These are phyloP conservation scores for Cytospora mali DNA, from an alignment of 2,329 filamentous ascomycete species.

Conservation along the genomic window DNA sequence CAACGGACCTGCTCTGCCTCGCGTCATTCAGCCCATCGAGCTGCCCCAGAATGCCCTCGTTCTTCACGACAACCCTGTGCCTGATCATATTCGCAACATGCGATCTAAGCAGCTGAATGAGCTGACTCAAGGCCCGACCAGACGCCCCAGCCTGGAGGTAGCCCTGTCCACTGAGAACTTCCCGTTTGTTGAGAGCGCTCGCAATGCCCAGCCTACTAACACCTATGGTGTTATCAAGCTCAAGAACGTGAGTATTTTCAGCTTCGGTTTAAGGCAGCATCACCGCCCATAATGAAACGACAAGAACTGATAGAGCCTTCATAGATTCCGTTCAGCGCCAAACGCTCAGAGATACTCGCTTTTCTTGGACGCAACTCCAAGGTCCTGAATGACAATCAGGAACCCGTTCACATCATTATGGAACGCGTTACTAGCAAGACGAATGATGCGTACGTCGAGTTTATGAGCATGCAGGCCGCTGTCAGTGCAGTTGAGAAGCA, in stretches of 20 bases:
- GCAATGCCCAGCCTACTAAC: constrained; percentile 33
- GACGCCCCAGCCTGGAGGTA: constrained; percentile 39
- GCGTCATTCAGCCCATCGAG: constrained; percentile 25
- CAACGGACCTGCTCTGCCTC: constrained; percentile 22
- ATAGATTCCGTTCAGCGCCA: constrained; percentile 60
- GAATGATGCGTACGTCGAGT: constrained; percentile 63
- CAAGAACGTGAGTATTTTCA: constrained; percentile 48
- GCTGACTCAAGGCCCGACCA: constrained; percentile 39
- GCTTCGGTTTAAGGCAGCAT: not conserved
- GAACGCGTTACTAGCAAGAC: constrained; percentile 65
- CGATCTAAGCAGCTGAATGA: constrained; percentile 44
- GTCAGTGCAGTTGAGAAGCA: constrained; percentile 54
- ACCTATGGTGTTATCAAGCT: constrained; percentile 52
- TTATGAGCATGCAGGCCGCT: constrained; percentile 55
- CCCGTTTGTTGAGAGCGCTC: constrained; percentile 49
- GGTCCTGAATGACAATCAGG: constrained; percentile 55
- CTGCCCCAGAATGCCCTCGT: constrained; percentile 8
- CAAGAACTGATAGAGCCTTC: not conserved
- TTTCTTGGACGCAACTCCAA: constrained; percentile 61
- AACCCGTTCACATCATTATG: constrained; percentile 66
- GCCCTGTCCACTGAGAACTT: constrained; percentile 46
- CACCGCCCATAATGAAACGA: too few species aligned
- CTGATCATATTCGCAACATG: constrained; percentile 31
- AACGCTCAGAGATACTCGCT: constrained; percentile 57
- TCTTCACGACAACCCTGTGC: constrained; percentile 11